Conservation (phyloP, 345 rosid genomes). For the Sonneratia caseolaris region DNA sequence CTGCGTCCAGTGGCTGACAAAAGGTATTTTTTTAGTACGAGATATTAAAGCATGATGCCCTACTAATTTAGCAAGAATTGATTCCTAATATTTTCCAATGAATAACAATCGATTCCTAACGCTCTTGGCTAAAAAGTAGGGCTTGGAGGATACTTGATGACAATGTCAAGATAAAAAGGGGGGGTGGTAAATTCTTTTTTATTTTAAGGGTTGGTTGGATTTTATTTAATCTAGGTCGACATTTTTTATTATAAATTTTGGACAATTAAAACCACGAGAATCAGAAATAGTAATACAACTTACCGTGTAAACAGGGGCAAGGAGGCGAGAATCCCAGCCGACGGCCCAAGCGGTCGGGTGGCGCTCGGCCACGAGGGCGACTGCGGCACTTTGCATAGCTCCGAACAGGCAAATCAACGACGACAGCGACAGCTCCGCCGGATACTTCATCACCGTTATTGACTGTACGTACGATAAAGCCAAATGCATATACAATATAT, state of each 20-base stretch:
- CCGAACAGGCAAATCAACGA: slow-evolving; percentile 59
- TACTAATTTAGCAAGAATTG: neutral
- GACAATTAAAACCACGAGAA: too few relatives aligned
- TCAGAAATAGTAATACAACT: neutral
- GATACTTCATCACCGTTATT: slow-evolving; percentile 50
- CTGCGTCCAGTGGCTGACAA: neutral
- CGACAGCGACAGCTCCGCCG: slow-evolving; percentile 51
- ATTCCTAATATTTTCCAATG: neutral
- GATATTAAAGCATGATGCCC: too few relatives aligned
- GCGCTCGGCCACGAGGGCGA: slow-evolving; percentile 40
- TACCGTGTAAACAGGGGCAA: slow-evolving; percentile 57
- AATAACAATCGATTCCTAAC: neutral
- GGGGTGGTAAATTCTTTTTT: too few relatives aligned
- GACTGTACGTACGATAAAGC: slow-evolving; percentile 21
- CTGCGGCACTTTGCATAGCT: slow-evolving; percentile 37
- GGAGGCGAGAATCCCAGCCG: slow-evolving; percentile 63
- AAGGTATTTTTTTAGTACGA: neutral
- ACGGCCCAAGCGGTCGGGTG: slow-evolving; percentile 49
- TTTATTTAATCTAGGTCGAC: too few relatives aligned
- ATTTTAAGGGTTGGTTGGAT: too few relatives aligned
- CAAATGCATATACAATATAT: neutral
- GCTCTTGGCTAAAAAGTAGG: neutral
- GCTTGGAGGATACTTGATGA: too few relatives aligned
- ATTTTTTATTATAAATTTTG: too few relatives aligned
- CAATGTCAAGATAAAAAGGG: too few relatives aligned